phyloP scores from a whole-genome alignment of 1,284 basidiomycete genomes.

The Pisolithus thermaeus region DNA sequence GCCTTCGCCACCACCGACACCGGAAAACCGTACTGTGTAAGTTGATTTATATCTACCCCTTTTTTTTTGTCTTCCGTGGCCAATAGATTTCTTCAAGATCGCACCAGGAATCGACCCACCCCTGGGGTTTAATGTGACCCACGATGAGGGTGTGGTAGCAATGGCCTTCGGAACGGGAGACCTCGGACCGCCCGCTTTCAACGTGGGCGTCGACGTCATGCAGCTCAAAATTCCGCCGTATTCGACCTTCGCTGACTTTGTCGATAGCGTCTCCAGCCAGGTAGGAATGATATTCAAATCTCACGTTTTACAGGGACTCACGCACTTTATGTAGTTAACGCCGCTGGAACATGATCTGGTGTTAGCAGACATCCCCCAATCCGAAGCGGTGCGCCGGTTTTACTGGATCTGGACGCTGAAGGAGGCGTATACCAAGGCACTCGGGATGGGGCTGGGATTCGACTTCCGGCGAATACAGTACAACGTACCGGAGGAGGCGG shows the following conservation, averaged over 20 bases:
- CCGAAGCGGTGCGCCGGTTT: slow-evolving; percentile 49
- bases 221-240: slow-evolving; percentile 55
- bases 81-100: slow-evolving; percentile 29
- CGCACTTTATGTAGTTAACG: slow-evolving; percentile 43
- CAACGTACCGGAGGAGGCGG: slow-evolving; percentile 41
- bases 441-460: slow-evolving; percentile 76
- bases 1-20: slow-evolving; percentile 49
- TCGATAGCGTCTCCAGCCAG: slow-evolving; percentile 61
- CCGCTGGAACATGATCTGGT: slow-evolving; percentile 43
- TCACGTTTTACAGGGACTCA: slow-evolving; percentile 7
- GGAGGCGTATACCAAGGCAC: slow-evolving; percentile 82
- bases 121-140: slow-evolving; percentile 73
- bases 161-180: slow-evolving; percentile 56
- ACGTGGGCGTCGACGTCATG: slow-evolving; percentile 76
- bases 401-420: slow-evolving; percentile 84
- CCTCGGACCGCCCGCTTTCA: slow-evolving; percentile 51
- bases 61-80: slow-evolving; percentile 1
- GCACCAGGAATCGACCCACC: slow-evolving; percentile 40
- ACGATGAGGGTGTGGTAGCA: slow-evolving; percentile 67
- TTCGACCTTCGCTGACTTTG: slow-evolving; percentile 51
- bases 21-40: slow-evolving; percentile 70
- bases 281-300: slow-evolving; percentile 30
- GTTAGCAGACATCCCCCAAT: slow-evolving; percentile 32
- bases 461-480: slow-evolving; percentile 72
- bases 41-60: slow-evolving; percentile 14